Base-by-base conservation (phyloP, 2,329 filamentous ascomycete genomes). In the Clarireedia sp. region DNA sequence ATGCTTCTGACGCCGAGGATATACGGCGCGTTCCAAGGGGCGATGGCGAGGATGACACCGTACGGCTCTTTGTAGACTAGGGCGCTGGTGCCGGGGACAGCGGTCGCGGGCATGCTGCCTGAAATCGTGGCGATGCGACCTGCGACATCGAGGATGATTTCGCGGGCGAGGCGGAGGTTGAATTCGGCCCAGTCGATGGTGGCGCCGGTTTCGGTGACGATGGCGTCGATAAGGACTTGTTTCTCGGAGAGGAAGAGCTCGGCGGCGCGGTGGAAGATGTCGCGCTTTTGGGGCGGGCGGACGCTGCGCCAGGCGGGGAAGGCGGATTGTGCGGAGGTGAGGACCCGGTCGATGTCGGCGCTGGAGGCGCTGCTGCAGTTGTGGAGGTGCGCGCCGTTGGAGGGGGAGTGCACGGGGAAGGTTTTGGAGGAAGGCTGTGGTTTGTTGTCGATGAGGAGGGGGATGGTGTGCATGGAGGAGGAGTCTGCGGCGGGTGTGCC, bases 31-130 rank as follows among this genome's bases (percentile, higher is more conserved):
- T 85, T 82, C 89, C 90, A 95, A 9, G 90, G 88, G 2, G 86
- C 87, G 69, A 95, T 90, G 2, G 82, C 84, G 29, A 95, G 73
- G 16, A 91, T 77, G 7, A 94, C 89, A 1, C 90, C 90, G 63
- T 82, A 90, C 0, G 90, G 89, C 70, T 91, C 87, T 66, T 83
- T 85, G 60, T 85, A 71, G 3, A 95, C 72, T 61, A 94, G 74
- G 0, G 83, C 87, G 48, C 72, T 75, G 23, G 76, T 75, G 0
- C 75, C 77, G 38, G 38, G 38, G 5, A 19, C 7, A 1, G 38
- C 10, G 6, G 38, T 41, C 16, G 16, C 17, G 38, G 38, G 38
- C 6, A 41, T 41, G 17, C 16, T 41, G 5, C 38, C 63, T 2
- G 62, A 56, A 1, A 69, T 61, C 9, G 65, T 64, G 4, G 75